These are phyloP conservation scores for Ceratorhiza oryzae-sativae DNA, from an alignment of 1,284 basidiomycete species.

Conservation along the genomic window DNA sequence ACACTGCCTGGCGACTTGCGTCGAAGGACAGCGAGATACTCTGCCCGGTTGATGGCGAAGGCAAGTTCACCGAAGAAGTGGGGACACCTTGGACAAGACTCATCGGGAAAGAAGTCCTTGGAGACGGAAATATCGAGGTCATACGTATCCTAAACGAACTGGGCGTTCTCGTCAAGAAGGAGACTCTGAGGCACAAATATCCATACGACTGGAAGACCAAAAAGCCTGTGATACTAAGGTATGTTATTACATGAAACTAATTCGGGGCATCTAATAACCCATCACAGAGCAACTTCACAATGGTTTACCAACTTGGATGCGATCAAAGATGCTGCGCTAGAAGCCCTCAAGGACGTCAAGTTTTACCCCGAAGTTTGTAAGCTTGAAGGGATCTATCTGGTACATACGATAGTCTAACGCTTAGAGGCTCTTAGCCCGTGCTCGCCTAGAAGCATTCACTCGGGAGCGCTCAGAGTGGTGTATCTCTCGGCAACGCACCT, in stretches of 20 bases:
- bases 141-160: constrained; percentile 66
- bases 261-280: neutral
- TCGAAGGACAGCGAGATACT: constrained; percentile 47
- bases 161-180: constrained; percentile 69
- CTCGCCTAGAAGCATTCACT: constrained; percentile 86
- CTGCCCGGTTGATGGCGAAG: constrained; percentile 86
- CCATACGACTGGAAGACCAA: constrained; percentile 98
- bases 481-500: constrained; percentile 96
- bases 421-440: constrained; percentile 65
- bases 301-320: constrained; percentile 95
- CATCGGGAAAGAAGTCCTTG: constrained; percentile 76
- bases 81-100: constrained; percentile 54
- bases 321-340: constrained; percentile 80
- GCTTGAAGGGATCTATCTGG: constrained; percentile 46
- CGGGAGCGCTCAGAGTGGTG: constrained; percentile 96
- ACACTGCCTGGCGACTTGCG: constrained; percentile 68
- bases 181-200: constrained; percentile 85
- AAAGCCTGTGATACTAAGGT: constrained; percentile 90
- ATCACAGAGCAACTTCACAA: constrained; percentile 87
- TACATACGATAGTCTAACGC: constrained; percentile 31
- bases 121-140: constrained; percentile 71
- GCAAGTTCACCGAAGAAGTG: constrained; percentile 70
- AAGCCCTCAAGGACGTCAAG: constrained; percentile 72
- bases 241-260: constrained; percentile 44
- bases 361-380: constrained; percentile 82